Base-by-base conservation (phyloP, 2,329 filamentous ascomycete genomes). In the Cercospora canescens region DNA sequence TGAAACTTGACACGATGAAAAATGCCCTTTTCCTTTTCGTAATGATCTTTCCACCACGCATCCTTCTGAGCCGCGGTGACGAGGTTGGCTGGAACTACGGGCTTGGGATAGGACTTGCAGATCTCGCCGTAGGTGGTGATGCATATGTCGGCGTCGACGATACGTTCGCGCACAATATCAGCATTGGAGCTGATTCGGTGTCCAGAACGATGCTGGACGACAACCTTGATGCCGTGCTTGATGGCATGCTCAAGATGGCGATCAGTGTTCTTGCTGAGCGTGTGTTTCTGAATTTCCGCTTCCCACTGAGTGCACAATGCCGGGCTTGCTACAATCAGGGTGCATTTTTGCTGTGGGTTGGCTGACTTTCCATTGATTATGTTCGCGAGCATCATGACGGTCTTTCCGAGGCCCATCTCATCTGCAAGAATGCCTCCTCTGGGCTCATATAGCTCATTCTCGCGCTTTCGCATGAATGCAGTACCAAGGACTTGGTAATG, bases 351-450 rank as follows among this genome's bases (percentile, higher is more conserved):
- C 3, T 64, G 32, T 11, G 60, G 26, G 1, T 70, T 48, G 1
- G 74, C 62, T 11, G 70, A 68, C 45, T 65, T 67, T 45, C 80
- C 79, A 58, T 82, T 81, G 30, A 82, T 72, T 4, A 83, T 81
- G 28, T 81, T 83, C 0, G 81, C 82, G 48, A 81, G 71, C 35
- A 82, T 74, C 7, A 80, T 80, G 73, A 99, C 97, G 0, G 95
- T 99, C 83, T 99, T 99, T 79, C 95, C 95, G 70, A 99, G 91
- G 89, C 95, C 95, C 95, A 99, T 99, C 81, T 98, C 94, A 76
- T 99, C 95, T 65, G 94, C 95, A 74, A 98, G 84, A 71, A 99
- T 97, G 86, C 95, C 95, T 78, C 81, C 82, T 14, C 58, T 72
- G 0, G 81, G 85, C 34, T 73, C 63, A 0, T 75, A 39, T 0